phyloP scores from a whole-genome alignment of 2,329 filamentous ascomycete genomes.

The Pseudocercospora musae region DNA sequence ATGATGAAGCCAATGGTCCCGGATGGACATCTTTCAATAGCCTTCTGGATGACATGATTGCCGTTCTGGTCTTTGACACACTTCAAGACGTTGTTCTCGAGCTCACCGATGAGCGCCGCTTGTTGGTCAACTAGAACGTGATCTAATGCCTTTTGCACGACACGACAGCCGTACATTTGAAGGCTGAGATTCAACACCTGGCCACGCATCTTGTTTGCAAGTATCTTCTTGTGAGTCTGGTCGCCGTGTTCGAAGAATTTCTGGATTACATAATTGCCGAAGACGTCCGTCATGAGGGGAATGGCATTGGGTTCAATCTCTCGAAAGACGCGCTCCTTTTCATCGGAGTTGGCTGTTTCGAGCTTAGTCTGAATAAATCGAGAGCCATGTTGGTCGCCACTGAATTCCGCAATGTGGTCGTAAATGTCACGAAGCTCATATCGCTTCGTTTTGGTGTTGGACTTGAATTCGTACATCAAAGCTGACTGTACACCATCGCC shows the following conservation, averaged over 20 bases:
- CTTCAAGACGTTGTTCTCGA: constrained; percentile 70
- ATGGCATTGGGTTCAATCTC: constrained; percentile 82
- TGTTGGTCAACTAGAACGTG: constrained; percentile 91
- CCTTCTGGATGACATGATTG: constrained; percentile 95
- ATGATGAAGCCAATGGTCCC: constrained; percentile 83
- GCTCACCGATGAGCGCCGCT: constrained; percentile 75
- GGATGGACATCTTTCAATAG: constrained; percentile 75
- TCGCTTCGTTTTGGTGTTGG: constrained; percentile 66
- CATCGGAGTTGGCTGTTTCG: constrained; percentile 88
- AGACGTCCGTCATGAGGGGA: constrained; percentile 92
- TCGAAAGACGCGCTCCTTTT: constrained; percentile 84
- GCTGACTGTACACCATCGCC: constrained; percentile 64
- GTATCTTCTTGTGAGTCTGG: constrained; percentile 82
- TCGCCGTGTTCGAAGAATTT: constrained; percentile 97
- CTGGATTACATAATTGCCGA: constrained; percentile 97
- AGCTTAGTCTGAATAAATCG: constrained; percentile 93
- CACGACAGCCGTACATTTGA: constrained; percentile 91
- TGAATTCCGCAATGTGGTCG: constrained; percentile 85
- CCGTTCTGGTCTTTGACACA: constrained; percentile 86
- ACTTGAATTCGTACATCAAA: constrained; percentile 75
- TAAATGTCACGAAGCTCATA: constrained; percentile 89
- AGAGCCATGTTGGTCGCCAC: constrained; percentile 91
- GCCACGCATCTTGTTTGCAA: constrained; percentile 84
- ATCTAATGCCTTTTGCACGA: constrained; percentile 93
- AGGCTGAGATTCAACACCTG: constrained; percentile 75